phyloP scores from a whole-genome alignment of 257 asterid genomes.

The Solanum corneliomulleri region DNA sequence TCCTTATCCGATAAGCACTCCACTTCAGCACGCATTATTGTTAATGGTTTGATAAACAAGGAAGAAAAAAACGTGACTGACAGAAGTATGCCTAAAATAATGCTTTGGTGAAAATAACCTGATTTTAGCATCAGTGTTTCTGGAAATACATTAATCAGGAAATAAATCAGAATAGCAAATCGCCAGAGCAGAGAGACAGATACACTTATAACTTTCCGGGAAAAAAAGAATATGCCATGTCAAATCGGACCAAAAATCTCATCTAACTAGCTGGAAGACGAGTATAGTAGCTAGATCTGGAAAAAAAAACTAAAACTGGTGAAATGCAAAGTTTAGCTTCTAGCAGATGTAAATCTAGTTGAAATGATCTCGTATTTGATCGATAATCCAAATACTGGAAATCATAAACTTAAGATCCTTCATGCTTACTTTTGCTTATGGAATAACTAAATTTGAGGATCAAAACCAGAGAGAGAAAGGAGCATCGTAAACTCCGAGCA shows the following conservation, averaged over 20 bases:
- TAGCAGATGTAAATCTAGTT: not conserved
- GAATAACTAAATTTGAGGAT: not conserved
- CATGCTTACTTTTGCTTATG: not conserved
- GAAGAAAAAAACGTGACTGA: not conserved
- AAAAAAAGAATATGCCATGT: not conserved
- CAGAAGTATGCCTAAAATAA: not conserved
- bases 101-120: not conserved
- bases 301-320: not conserved
- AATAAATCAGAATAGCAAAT: not conserved
- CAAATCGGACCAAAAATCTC: not conserved
- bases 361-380: not conserved
- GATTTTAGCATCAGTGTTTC: not conserved
- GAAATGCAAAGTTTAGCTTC: not conserved
- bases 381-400: not conserved
- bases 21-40: not conserved
- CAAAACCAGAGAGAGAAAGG: not conserved
- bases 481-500: not conserved
- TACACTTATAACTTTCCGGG: not conserved
- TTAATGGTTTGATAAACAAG: not conserved
- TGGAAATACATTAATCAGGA: not conserved
- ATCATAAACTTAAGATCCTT: not conserved
- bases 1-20: conserved; percentile 7
- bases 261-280: not conserved
- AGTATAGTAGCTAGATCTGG: not conserved
- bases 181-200: not conserved